Evolutionary conservation across 257 asterid genomes (phyloP).

Genomic region (Solanum sparsipilum): DNA sequence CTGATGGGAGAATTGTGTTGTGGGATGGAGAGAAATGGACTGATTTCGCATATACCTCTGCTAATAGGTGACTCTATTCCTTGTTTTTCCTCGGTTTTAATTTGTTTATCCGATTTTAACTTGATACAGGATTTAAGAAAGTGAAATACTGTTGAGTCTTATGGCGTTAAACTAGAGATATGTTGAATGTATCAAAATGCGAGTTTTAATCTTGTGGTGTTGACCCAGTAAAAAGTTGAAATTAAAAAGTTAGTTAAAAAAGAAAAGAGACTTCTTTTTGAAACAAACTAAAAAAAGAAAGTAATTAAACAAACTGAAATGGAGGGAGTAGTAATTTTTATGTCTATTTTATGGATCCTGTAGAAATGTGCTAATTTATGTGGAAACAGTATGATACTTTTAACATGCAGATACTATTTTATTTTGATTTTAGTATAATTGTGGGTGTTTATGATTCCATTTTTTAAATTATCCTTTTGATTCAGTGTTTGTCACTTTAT

Average conservation of each 20-base stretch:
- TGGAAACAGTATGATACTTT: not conserved
- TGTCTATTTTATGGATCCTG: not conserved
- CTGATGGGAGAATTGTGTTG: slow-evolving; percentile 77
- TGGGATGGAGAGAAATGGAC: slow-evolving; percentile 79
- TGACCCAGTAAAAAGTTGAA: not conserved
- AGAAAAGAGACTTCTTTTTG: no score
- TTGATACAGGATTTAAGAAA: not conserved
- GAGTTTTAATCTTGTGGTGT: no score
- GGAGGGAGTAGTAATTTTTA: not conserved
- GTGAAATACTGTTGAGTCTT: not conserved
- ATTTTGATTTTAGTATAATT: not conserved
- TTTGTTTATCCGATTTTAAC: not conserved
- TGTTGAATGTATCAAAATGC: not conserved
- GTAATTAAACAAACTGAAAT: not conserved
- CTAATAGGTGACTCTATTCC: slow-evolving; percentile 46
- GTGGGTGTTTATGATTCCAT: not conserved
- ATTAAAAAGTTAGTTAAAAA: no score
- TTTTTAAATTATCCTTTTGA: not conserved
- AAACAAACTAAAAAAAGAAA: not conserved
- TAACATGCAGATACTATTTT: not conserved
- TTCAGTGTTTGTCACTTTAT: not conserved
- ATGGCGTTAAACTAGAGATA: not conserved
- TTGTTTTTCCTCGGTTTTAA: not conserved
- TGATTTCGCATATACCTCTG: slow-evolving; percentile 82
- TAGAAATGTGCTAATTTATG: not conserved